A percentile compares a stretch with the other conserved stretches of the same genome.
phyloP scores from a whole-genome alignment of 768 basidiomycete genomes.

The Flagelloscypha sp. region DNA sequence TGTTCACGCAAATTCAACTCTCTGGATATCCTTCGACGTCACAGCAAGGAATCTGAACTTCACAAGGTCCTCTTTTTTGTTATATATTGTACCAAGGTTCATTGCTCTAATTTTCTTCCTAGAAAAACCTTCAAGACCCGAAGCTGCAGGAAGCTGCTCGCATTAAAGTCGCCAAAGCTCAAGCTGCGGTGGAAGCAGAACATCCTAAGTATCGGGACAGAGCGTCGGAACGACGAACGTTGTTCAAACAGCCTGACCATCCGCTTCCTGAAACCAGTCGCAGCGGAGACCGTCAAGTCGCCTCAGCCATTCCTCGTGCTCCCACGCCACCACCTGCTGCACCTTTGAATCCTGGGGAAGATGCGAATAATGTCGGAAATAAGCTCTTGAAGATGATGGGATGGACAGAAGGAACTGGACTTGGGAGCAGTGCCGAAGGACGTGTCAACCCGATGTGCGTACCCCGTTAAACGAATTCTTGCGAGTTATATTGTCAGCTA shows the following conservation, averaged over 20 bases:
- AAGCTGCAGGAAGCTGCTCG: constrained; percentile 66
- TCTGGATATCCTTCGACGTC: constrained; percentile 75
- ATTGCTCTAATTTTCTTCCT: constrained; percentile 24
- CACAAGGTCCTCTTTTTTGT: constrained; percentile 70
- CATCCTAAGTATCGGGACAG: constrained; percentile 91
- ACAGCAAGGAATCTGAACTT: constrained; percentile 88
- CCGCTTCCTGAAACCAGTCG: constrained; percentile 46
- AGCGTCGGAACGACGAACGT: constrained; percentile 81
- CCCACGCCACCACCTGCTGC: constrained; percentile 57
- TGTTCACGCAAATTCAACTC: constrained; percentile 92
- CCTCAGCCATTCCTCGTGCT: constrained; percentile 54
- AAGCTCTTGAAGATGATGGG: constrained; percentile 97
- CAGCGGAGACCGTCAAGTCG: constrained; percentile 27
- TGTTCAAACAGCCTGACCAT: constrained; percentile 87
- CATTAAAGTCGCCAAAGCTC: constrained; percentile 45
- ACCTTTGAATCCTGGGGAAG: constrained; percentile 63
- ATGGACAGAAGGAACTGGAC: constrained; percentile 84
- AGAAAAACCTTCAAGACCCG: constrained; percentile 83
- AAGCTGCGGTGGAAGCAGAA: constrained; percentile 23
- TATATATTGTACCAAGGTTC: constrained; percentile 14
- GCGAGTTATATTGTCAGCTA: constrained; percentile 4
- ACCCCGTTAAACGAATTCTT: constrained; percentile 2
- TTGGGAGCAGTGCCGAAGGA: constrained; percentile 78
- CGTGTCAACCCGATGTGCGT: constrained; percentile 82
- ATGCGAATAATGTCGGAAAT: constrained; percentile 84